phyloP scores from a whole-genome alignment of 306 rosid genomes.

The Hylodesmum podocarpum region DNA sequence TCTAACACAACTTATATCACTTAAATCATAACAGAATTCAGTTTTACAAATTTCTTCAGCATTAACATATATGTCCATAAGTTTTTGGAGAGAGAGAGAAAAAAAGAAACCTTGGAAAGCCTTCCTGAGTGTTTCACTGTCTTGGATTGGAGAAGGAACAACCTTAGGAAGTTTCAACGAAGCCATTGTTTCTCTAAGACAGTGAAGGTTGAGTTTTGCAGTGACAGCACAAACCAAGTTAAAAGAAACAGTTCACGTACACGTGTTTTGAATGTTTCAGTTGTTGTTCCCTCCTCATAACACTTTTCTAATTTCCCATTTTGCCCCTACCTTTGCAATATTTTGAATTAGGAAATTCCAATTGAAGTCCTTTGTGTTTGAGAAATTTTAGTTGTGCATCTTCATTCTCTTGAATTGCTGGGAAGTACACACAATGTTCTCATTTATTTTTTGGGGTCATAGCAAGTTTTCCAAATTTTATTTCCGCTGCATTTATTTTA shows the following conservation, averaged over 20 bases:
- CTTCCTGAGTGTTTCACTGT: constrained; percentile 60
- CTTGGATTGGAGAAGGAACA: constrained; percentile 75
- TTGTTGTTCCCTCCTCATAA: constrained; percentile 27
- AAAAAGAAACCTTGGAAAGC: constrained; percentile 68
- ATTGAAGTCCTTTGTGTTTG: constrained; percentile 15
- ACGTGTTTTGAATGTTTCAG: constrained; percentile 23
- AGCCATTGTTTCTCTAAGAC: constrained; percentile 45
- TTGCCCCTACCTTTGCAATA: not conserved
- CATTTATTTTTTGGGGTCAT: not conserved
- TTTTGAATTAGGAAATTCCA: not conserved
- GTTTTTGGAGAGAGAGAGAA: constrained; percentile 1
- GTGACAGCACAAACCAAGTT: constrained; percentile 6
- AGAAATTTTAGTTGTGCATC: not conserved
- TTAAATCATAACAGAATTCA: not conserved
- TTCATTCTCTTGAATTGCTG: not conserved
- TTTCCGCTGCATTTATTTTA: not conserved
- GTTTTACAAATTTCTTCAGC: constrained; percentile 12
- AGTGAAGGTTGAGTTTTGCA: not conserved
- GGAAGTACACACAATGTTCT: not conserved
- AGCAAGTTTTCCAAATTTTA: not conserved
- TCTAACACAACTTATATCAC: not conserved
- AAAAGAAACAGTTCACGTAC: constrained; percentile 7
- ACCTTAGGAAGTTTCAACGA: constrained; percentile 64
- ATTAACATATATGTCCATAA: not conserved
- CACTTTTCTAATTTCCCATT: not conserved